Percentiles rank a stretch among this genome's conserved stretches.
Conservation (phyloP, 176 grass and related monocot species). For the Oryza australiensis region DNA sequence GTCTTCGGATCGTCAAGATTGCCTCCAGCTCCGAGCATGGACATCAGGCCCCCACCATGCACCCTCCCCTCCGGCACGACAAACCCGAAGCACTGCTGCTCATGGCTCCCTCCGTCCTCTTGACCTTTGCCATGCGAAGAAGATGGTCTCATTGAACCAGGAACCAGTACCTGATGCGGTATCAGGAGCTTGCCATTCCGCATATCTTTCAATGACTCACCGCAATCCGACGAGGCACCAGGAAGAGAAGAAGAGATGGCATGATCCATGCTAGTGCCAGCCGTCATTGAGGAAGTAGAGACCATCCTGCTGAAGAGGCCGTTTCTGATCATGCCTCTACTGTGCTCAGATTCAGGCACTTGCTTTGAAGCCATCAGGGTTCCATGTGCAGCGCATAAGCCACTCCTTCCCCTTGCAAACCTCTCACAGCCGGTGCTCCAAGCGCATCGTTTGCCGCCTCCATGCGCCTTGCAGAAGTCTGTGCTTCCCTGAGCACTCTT, state of each 20-base stretch:
- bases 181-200: conserved; percentile 53
- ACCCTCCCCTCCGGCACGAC: conserved; percentile 83
- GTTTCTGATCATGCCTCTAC: conserved; percentile 29
- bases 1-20: conserved; percentile 32
- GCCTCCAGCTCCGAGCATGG: conserved; percentile 59
- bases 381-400: conserved; percentile 65
- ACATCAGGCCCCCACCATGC: conserved; percentile 83
- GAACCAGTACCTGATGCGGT: conserved; percentile 70
- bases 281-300: conserved; percentile 42
- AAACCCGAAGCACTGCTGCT: conserved; percentile 38
- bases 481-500: conserved; percentile 96
- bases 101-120: conserved; percentile 40
- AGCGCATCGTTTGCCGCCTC: conserved; percentile 63
- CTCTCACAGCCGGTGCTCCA: conserved; percentile 77
- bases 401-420: conserved; percentile 72
- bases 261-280: conserved; percentile 52
- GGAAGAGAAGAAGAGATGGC: conserved; percentile 54
- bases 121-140: conserved; percentile 29
- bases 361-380: conserved; percentile 48
- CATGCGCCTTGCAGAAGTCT: conserved; percentile 83
- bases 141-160: conserved; percentile 71
- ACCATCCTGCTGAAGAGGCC: conserved; percentile 50
- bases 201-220: conserved; percentile 46
- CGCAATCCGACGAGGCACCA: conserved; percentile 45
- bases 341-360: conserved; percentile 27